Evolutionary conservation across 331 rosid species (phyloP).

Genomic region (Spiraea crenata): DNA sequence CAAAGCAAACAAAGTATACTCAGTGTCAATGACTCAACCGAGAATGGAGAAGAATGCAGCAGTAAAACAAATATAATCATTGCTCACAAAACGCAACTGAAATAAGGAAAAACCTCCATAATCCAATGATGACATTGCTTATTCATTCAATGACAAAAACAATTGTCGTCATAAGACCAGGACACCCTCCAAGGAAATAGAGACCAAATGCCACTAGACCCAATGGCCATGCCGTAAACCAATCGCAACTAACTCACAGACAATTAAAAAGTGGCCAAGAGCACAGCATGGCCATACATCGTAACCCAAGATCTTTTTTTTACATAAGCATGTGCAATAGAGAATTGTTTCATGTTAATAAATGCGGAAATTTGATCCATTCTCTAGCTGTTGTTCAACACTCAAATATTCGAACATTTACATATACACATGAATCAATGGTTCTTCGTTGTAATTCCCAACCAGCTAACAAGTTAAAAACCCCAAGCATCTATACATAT

Average conservation of each 20-base stretch:
- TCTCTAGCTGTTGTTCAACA: background rate
- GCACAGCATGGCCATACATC: background rate
- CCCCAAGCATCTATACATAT: too few relatives aligned
- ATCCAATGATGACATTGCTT: background rate
- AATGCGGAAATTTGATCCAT: background rate
- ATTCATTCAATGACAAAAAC: too few relatives aligned
- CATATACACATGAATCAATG: too few relatives aligned
- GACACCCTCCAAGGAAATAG: too few relatives aligned
- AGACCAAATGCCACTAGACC: too few relatives aligned
- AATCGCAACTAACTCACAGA: too few relatives aligned
- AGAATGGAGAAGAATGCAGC: slow-evolving; percentile 6
- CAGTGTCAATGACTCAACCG: slow-evolving; percentile 26
- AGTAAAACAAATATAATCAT: background rate
- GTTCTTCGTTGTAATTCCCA: too few relatives aligned
- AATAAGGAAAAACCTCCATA: background rate
- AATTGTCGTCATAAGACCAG: too few relatives aligned
- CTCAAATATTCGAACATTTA: too few relatives aligned
- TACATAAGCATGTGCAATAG: background rate
- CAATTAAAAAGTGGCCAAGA: background rate
- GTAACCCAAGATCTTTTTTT: background rate
- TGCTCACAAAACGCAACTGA: background rate
- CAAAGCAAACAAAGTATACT: slow-evolving; percentile 13
- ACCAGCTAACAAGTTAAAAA: too few relatives aligned
- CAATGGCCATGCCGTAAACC: too few relatives aligned
- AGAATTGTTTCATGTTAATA: too few relatives aligned